These are phyloP conservation scores for Penicillium angulare DNA, from an alignment of 495 filamentous ascomycete genomes.

Conservation along the genomic window DNA sequence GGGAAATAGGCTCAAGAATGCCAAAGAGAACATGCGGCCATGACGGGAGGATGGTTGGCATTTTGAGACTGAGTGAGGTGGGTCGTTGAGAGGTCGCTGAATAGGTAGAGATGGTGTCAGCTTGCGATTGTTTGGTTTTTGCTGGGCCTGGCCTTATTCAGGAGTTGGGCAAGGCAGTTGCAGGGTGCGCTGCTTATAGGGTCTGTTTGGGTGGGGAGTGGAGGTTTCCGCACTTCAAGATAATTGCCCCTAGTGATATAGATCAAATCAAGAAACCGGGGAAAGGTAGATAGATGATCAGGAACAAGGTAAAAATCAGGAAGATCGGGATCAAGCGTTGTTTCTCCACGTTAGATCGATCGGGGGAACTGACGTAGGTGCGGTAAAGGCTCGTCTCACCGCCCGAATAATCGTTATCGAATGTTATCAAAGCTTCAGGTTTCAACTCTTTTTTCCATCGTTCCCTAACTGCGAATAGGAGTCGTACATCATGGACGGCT, in stretches of 20 bases:
- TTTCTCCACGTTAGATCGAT: too few relatives aligned
- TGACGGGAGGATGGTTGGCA: constrained; percentile 40
- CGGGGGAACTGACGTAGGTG: background rate
- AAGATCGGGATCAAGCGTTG: too few relatives aligned
- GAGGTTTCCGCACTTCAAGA: too few relatives aligned
- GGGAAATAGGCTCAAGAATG: constrained; percentile 65
- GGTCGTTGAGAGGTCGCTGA: too few relatives aligned
- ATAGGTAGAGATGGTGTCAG: too few relatives aligned
- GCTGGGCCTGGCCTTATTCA: background rate
- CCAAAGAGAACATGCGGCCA: constrained; percentile 46
- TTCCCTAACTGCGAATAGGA: background rate
- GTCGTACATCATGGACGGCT: constrained; percentile 7
- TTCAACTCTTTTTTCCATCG: background rate
- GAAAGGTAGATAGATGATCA: too few relatives aligned
- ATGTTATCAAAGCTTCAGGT: background rate
- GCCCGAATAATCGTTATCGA: background rate
- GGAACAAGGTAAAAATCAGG: too few relatives aligned
- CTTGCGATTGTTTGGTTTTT: too few relatives aligned
- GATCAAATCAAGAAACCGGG: too few relatives aligned
- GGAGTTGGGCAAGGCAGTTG: background rate
- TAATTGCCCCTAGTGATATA: too few relatives aligned
- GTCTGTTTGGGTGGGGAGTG: too few relatives aligned
- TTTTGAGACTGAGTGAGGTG: constrained; percentile 5
- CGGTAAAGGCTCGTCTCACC: background rate
- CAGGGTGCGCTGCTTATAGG: background rate